phyloP scores from a whole-genome alignment of 2,329 filamentous ascomycete genomes.

The Penicillium glabrum region DNA sequence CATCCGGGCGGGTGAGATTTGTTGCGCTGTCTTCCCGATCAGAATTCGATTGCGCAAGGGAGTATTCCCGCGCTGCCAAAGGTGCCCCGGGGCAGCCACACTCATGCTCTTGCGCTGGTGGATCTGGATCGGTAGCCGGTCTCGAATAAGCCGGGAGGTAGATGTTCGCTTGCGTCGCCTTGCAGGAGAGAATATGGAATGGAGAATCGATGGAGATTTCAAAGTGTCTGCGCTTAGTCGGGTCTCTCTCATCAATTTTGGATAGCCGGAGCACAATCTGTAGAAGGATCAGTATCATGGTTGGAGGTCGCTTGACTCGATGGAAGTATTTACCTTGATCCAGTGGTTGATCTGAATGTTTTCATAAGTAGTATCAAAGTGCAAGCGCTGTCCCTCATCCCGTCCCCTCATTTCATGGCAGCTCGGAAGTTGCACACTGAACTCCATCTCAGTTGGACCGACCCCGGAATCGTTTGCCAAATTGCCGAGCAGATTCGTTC shows the following conservation, averaged over 20 bases:
- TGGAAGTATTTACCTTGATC: constrained; percentile 71
- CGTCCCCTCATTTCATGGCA: constrained; percentile 79
- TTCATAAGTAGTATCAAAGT: constrained; percentile 90
- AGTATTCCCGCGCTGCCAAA: constrained; percentile 27
- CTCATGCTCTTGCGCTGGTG: constrained; percentile 57
- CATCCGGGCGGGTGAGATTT: constrained; percentile 18
- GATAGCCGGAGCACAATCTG: constrained; percentile 92
- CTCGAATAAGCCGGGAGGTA: constrained; percentile 76
- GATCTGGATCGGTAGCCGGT: constrained; percentile 51
- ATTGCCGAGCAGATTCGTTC: constrained; percentile 76
- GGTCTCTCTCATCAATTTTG: constrained; percentile 74
- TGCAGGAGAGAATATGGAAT: constrained; percentile 89
- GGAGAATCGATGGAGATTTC: constrained; percentile 96
- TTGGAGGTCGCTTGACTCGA: neutral
- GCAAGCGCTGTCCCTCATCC: constrained; percentile 64
- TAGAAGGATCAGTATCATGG: constrained; percentile 13
- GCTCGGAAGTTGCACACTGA: constrained; percentile 87
- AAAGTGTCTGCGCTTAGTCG: constrained; percentile 79
- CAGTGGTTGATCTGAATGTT: constrained; percentile 94
- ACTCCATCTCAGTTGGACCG: constrained; percentile 90
- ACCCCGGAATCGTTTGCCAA: constrained; percentile 73
- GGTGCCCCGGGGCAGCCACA: constrained; percentile 70
- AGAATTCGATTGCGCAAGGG: constrained; percentile 13
- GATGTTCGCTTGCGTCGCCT: constrained; percentile 88
- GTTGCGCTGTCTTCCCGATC: constrained; percentile 32